These are phyloP conservation scores for Phytophthora cajani DNA, from an alignment of 352 stramenopile species.

Conservation along the genomic window DNA sequence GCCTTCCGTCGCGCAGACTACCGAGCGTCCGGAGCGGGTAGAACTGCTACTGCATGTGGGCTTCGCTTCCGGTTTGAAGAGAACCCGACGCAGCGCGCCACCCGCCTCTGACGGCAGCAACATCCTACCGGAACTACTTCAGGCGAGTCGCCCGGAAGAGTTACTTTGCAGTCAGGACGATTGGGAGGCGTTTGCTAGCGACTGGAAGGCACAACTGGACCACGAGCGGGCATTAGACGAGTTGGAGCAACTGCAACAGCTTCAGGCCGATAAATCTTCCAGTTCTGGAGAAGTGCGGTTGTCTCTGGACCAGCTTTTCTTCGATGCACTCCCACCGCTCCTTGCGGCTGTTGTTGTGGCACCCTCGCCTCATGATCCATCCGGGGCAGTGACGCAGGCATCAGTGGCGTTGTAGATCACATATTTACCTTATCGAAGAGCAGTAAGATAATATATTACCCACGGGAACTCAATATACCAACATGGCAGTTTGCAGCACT, in stretches of 20 bases:
- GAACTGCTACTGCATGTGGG: constrained; percentile 74
- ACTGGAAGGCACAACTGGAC: constrained; percentile 62
- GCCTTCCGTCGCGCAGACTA: constrained; percentile 60
- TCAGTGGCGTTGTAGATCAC: constrained; percentile 33
- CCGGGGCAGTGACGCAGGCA: constrained; percentile 25
- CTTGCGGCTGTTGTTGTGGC: constrained; percentile 33
- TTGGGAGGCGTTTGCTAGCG: constrained; percentile 63
- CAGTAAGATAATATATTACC: not conserved
- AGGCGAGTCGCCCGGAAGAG: constrained; percentile 40
- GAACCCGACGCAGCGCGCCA: constrained; percentile 2
- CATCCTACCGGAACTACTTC: constrained; percentile 30
- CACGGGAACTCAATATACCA: not conserved
- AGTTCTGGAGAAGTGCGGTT: constrained; percentile 8
- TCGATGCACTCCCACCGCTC: constrained; percentile 41
- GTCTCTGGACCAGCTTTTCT: constrained; percentile 40
- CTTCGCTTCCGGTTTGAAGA: constrained; percentile 67
- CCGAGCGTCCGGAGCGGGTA: constrained; percentile 47
- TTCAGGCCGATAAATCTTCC: constrained; percentile 27
- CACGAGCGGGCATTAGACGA: constrained; percentile 66
- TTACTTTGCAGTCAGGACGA: constrained; percentile 62
- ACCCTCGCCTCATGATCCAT: constrained; percentile 33
- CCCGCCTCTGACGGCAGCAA: not conserved
- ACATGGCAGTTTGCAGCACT: not conserved
- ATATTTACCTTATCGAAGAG: not conserved
- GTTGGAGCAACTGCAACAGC: constrained; percentile 50